Evolutionary conservation across 176 grass and related monocot species (phyloP), one percentile per base, ranked within the genome.

Genomic region (Bonia amplexicaulis): DNA sequence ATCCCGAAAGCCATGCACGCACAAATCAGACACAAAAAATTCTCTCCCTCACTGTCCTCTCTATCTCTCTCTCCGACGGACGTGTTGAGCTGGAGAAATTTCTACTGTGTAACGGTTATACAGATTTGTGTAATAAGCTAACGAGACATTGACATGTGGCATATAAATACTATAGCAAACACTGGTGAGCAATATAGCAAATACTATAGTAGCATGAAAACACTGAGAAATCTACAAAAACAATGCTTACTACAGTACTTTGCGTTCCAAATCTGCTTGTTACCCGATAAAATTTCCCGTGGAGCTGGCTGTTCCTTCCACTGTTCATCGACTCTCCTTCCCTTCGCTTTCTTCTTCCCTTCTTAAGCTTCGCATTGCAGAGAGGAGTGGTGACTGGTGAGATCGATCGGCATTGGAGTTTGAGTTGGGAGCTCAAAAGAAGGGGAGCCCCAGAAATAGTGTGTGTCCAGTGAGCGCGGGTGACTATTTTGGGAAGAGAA

Each of bases 401-500:
- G 42, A 51, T 74, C 48, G 71, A 59, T 85, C 19, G 73, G 75
- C 26, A 73, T 49, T 74, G 81, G 68, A 51, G 40, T 40, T 74
- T 5, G 19, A 66, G 27, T 53, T 51, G 17, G 41, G 71, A 52
- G 65, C 71, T 77, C 79, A 69, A 83, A 83, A 77, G 23, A 88
- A 83, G 65, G 80, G 54, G 80, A 63, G 86, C 79, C 79, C 73
- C 79, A 51, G 46, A 22, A 80, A 71, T 66, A 75, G 26, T 0
- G 70, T 59, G 51, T 23, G 74, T 19, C 14, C 63, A 59, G 48
- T 82, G 58, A 46, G 26, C 16, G 5, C n/a, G 16, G 9, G 16
- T 60, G 77, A 62, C 86, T 87, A 87, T 77, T 77, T 88, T 88
- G 71, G 85, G 85, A 45, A 59, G 15, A 48, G 62, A 39, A 16